Percentiles rank a stretch among this genome's conserved stretches.
Evolutionary conservation across 2,329 filamentous ascomycete species (phyloP).

Genomic region (Bipolaris victoriae): DNA sequence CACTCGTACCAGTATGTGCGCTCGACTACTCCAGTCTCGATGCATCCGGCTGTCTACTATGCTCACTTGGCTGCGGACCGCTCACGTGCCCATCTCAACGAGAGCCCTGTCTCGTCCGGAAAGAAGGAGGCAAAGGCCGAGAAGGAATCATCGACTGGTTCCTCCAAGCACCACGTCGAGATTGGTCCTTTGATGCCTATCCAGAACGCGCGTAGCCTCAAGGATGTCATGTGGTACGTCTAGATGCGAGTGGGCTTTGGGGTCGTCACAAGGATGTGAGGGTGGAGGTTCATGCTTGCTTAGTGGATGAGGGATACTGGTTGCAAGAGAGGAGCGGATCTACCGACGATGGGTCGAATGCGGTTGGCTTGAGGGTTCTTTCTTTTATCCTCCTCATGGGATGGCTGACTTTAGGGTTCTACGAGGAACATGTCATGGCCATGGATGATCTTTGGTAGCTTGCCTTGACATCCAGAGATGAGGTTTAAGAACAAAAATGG

Average conservation of each 20-base stretch:
- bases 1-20: slow-evolving; percentile 93
- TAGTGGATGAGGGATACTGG: background rate
- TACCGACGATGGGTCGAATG: slow-evolving; percentile 9
- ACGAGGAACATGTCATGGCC: background rate
- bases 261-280: background rate
- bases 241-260: slow-evolving; percentile 28
- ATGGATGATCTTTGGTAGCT: slow-evolving; percentile 2
- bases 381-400: background rate
- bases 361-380: background rate
- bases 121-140: slow-evolving; percentile 47
- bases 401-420: background rate
- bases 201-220: slow-evolving; percentile 49
- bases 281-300: background rate
- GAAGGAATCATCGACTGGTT: slow-evolving; percentile 36
- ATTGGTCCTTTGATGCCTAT: slow-evolving; percentile 51
- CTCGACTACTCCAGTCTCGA: slow-evolving; percentile 88
- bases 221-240: slow-evolving; percentile 59
- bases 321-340: slow-evolving; percentile 1
- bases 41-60: slow-evolving; percentile 92
- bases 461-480: background rate
- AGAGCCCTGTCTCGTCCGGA: slow-evolving; percentile 45
- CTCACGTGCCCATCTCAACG: slow-evolving; percentile 74
- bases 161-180: slow-evolving; percentile 41
- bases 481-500: background rate
- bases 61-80: slow-evolving; percentile 87